Percentiles rank a stretch among this genome's conserved stretches.
These are phyloP conservation scores for Apodospora peruviana DNA, from an alignment of 495 filamentous ascomycete species.

Conservation along the genomic window DNA sequence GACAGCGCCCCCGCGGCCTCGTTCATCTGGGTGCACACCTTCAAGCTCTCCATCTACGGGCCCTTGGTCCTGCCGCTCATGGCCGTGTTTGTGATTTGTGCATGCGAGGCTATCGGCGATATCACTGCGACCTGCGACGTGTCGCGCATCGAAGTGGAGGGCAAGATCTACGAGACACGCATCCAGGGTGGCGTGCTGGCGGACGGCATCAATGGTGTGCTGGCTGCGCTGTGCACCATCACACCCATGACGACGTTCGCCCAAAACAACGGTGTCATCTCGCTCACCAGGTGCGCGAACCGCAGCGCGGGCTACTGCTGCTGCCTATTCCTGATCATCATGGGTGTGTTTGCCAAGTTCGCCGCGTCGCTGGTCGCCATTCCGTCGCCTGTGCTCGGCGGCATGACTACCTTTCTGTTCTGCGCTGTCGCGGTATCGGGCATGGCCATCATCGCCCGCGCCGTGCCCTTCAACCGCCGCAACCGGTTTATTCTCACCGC, in stretches of 20 bases:
- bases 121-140: slow-evolving; percentile 76
- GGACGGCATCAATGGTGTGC: slow-evolving; percentile 75
- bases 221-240: slow-evolving; percentile 79
- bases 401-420: slow-evolving; percentile 94
- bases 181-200: slow-evolving; percentile 87
- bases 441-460: slow-evolving; percentile 72
- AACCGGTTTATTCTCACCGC: slow-evolving; percentile 87
- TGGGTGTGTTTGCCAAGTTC: slow-evolving; percentile 90
- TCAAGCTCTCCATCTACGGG: slow-evolving; percentile 72
- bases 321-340: slow-evolving; percentile 75
- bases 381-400: slow-evolving; percentile 73
- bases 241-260: slow-evolving; percentile 73
- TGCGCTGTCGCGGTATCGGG: slow-evolving; percentile 78
- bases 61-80: slow-evolving; percentile 79
- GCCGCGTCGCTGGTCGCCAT: slow-evolving; percentile 84
- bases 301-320: slow-evolving; percentile 73
- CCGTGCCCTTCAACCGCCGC: slow-evolving; percentile 71
- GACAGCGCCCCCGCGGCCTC: slow-evolving; percentile 65
- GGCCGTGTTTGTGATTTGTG: slow-evolving; percentile 81
- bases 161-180: slow-evolving; percentile 73
- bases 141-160: slow-evolving; percentile 76
- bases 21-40: slow-evolving; percentile 90
- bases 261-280: slow-evolving; percentile 92
- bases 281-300: slow-evolving; percentile 83
- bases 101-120: slow-evolving; percentile 86